phyloP scores from a whole-genome alignment of 1,284 basidiomycete species.

The Takashimella koratensis region DNA sequence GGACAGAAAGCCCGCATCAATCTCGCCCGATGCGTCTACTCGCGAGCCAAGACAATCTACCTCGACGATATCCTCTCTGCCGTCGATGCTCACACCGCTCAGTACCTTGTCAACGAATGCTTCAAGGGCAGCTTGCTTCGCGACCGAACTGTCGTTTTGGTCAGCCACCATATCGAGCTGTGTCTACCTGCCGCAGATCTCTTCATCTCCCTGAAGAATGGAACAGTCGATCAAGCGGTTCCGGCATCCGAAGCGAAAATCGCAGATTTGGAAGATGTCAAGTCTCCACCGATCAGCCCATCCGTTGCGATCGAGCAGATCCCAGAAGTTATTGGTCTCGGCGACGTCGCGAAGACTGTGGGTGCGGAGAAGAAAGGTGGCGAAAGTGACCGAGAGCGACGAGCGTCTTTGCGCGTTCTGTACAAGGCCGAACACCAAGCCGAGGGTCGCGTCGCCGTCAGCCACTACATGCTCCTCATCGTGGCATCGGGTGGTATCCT shows the following conservation, averaged over 20 bases:
- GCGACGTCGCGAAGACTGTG: background rate
- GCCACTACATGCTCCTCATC: constrained; percentile 41
- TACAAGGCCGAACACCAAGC: constrained; percentile 69
- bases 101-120: constrained; percentile 42
- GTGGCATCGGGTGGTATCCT: constrained; percentile 41
- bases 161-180: constrained; percentile 66
- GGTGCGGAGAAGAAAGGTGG: background rate
- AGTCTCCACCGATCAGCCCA: background rate
- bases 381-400: background rate
- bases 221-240: constrained; percentile 33
- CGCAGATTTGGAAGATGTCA: background rate
- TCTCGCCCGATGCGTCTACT: constrained; percentile 75
- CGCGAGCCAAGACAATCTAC: constrained; percentile 63
- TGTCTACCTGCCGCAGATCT: constrained; percentile 38
- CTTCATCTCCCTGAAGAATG: constrained; percentile 59
- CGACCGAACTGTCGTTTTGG: constrained; percentile 65
- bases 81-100: constrained; percentile 48
- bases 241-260: constrained; percentile 16
- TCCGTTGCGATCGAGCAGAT: background rate
- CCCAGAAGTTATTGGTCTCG: background rate
- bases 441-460: constrained; percentile 50
- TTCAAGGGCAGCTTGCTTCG: constrained; percentile 56
- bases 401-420: constrained; percentile 41
- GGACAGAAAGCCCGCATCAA: constrained; percentile 68
- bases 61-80: constrained; percentile 48